These are phyloP conservation scores for Monosporozyma aerobia DNA, from an alignment of 805 yeast genomes.

Conservation along the genomic window DNA sequence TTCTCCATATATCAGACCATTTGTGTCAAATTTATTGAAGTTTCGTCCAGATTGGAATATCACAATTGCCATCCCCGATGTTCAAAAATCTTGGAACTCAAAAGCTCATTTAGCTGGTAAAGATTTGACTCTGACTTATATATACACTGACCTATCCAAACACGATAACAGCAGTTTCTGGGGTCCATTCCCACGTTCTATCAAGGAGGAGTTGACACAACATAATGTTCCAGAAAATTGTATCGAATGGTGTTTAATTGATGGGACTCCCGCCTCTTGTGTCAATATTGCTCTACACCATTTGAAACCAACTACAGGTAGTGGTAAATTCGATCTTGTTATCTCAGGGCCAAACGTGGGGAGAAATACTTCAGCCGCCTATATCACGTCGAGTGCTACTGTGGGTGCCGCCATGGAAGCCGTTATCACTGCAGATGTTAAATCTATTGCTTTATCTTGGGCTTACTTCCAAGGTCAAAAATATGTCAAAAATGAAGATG, in stretches of 20 bases:
- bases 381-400: slow-evolving; percentile 87
- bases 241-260: slow-evolving; percentile 79
- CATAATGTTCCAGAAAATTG: slow-evolving; percentile 23
- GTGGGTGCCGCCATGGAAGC: slow-evolving; percentile 97
- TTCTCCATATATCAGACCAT: slow-evolving; percentile 78
- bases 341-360: slow-evolving; percentile 95
- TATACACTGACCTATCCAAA: slow-evolving; percentile 45
- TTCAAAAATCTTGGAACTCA: slow-evolving; percentile 92
- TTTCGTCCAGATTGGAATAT: slow-evolving; percentile 71
- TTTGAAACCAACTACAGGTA: slow-evolving; percentile 31
- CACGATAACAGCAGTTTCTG: slow-evolving; percentile 40
- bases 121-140: slow-evolving; percentile 48
- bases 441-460: slow-evolving; percentile 74
- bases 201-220: slow-evolving; percentile 22
- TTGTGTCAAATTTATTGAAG: slow-evolving; percentile 58
- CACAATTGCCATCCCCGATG: slow-evolving; percentile 71
- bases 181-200: slow-evolving; percentile 60
- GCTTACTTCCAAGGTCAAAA: slow-evolving; percentile 54
- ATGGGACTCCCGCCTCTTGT: slow-evolving; percentile 96
- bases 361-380: slow-evolving; percentile 80
- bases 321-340: slow-evolving; percentile 62
- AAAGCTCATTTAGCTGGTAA: slow-evolving; percentile 90
- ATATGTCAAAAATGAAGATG: slow-evolving; percentile 35
- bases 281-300: slow-evolving; percentile 83
- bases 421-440: slow-evolving; percentile 51